Base-by-base conservation (phyloP, 495 filamentous ascomycete genomes). In the Talaromyces stipitatus region DNA sequence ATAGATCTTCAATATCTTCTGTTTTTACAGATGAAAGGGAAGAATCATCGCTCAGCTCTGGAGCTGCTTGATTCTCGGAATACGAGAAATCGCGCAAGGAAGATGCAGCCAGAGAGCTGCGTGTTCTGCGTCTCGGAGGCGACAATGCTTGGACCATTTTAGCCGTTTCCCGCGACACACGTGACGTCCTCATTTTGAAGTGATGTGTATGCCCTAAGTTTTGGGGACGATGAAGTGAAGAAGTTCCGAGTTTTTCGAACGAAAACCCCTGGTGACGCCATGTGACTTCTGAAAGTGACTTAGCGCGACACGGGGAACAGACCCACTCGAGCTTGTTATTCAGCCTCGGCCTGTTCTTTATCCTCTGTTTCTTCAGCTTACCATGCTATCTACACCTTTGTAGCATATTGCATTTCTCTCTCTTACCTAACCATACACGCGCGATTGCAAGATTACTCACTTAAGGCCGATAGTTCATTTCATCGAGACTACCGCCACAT, bases 1-100 rank as follows among this genome's bases (percentile, higher is more conserved):
- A 60, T n/a, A 79, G 69, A 67, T 88, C 85, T 72, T 89, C 85
- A 58, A 87, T 87, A 60, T 90, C 86, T 11, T 67, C 58, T 1
- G 76, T 76, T 51, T 68, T 53, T 7, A 63, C 61, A 22, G 77
- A 78, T 5, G 74, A 77, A 12, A 75, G 66, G 1, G 74, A 72
- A 2, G 75, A 78, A 5, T 54, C 54, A 33, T 69, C 69, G 29
- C 61, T 66, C 38, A 9, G n/a, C 36, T 41, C 36, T 41, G 36
- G n/a, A 41, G 36, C 36, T 41, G 8, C 36, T 41, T 18, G 36
- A 41, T 41, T 41, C 1, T 30, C 36, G 20, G 55, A 50, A 18
- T 18, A 38, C 4, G 26, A 46, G 53, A 76, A 75, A 50, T 46
- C 62, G 24, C 58, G 62, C 60, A 77, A 46, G 1, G 62, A 61